Conservation (phyloP, 2,329 filamentous ascomycete species). For the Calonectria henricotiae region DNA sequence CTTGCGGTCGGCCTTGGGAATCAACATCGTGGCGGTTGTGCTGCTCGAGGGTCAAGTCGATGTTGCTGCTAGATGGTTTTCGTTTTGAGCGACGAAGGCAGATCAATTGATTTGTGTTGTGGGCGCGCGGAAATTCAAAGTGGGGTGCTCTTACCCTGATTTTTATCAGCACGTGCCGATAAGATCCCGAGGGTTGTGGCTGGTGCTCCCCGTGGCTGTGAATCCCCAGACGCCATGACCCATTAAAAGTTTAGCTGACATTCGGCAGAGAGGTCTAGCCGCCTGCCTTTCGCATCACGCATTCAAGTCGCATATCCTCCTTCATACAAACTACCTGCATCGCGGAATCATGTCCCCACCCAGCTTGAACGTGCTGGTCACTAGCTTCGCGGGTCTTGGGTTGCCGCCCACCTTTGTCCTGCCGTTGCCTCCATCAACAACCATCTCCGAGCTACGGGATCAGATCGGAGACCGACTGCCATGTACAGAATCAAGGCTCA, state of each 20-base stretch:
- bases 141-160: constrained; percentile 50
- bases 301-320: constrained; percentile 11
- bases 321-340: neutral
- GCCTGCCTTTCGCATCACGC: constrained; percentile 1
- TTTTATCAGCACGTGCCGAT: constrained; percentile 56
- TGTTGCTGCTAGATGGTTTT: constrained; percentile 64
- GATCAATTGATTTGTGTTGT: constrained; percentile 65
- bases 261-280: neutral
- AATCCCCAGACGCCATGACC: constrained; percentile 16
- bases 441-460: constrained; percentile 78
- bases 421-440: constrained; percentile 77
- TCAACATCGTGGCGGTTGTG: constrained; percentile 85
- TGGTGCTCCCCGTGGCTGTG: constrained; percentile 10
- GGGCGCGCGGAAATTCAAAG: constrained; percentile 61
- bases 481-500: constrained; percentile 72
- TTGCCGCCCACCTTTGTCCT: constrained; percentile 88
- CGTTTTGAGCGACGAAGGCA: constrained; percentile 58
- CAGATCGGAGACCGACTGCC: constrained; percentile 76
- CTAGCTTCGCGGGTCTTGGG: constrained; percentile 86
- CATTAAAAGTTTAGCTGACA: constrained; percentile 18
- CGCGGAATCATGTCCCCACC: constrained; percentile 67
- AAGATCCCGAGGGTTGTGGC: constrained; percentile 47
- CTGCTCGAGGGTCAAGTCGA: constrained; percentile 62
- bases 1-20: constrained; percentile 99
- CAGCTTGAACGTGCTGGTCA: constrained; percentile 86